Evolutionary conservation across 257 asterid genomes (phyloP).

Genomic region (Cinchona pubescens): DNA sequence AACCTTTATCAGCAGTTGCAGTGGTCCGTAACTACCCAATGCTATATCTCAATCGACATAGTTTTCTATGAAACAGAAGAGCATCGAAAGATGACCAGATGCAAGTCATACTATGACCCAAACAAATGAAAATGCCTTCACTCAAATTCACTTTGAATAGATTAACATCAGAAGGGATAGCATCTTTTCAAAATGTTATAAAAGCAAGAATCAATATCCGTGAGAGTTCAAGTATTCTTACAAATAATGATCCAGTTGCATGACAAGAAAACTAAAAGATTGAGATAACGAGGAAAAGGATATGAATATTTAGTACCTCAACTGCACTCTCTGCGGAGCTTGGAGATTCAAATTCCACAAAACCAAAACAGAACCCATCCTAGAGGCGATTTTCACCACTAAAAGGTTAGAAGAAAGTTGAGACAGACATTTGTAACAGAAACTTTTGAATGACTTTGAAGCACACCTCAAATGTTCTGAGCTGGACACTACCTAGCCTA

Average conservation of each 20-base stretch:
- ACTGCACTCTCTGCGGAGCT: slow-evolving; percentile 60
- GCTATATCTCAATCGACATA: neutral
- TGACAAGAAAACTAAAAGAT: neutral
- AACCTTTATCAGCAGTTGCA: neutral
- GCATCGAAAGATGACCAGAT: neutral
- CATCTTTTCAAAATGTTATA: neutral
- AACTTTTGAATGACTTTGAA: neutral
- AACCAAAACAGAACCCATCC: slow-evolving; percentile 72
- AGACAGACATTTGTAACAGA: neutral
- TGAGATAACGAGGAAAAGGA: neutral
- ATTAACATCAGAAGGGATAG: neutral
- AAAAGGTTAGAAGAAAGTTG: slow-evolving; percentile 14
- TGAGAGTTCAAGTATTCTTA: neutral
- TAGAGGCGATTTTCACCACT: slow-evolving; percentile 21
- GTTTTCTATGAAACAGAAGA: neutral
- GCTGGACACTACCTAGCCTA: slow-evolving; percentile 37
- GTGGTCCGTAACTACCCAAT: neutral
- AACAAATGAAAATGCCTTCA: neutral
- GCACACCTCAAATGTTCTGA: slow-evolving; percentile 40
- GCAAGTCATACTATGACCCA: neutral
- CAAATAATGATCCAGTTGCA: neutral
- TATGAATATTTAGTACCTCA: slow-evolving; percentile 31
- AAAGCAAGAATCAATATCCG: neutral
- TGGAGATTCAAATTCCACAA: slow-evolving; percentile 62
- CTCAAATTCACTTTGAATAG: neutral